Conservation (phyloP, 2,329 filamentous ascomycete species). For the Aureobasidium sp. region DNA sequence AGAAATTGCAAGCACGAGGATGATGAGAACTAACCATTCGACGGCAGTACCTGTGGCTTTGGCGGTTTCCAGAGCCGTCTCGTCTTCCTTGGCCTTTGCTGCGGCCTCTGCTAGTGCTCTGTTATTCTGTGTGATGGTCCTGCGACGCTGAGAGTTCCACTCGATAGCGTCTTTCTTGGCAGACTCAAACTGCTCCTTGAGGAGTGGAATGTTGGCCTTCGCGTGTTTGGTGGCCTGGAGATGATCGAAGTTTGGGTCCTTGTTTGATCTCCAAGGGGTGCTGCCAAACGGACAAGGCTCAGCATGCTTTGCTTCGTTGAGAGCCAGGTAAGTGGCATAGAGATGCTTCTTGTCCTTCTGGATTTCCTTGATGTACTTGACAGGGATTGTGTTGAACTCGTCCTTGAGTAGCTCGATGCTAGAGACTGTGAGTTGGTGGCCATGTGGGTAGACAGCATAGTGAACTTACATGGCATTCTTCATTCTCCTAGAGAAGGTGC, state of each 20-base stretch:
- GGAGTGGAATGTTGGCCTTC: not conserved
- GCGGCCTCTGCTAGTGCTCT: slow-evolving; percentile 19
- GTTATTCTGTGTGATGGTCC: slow-evolving; percentile 16
- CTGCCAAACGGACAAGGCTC: slow-evolving; percentile 1
- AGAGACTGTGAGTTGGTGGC: not conserved
- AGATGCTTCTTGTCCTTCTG: slow-evolving; percentile 26
- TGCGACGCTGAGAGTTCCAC: slow-evolving; percentile 16
- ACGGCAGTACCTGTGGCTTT: slow-evolving; percentile 42
- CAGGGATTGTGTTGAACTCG: slow-evolving; percentile 32
- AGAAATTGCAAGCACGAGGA: not conserved
- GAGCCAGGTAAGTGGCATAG: slow-evolving; percentile 29
- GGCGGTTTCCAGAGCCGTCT: slow-evolving; percentile 26
- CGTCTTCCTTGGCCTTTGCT: not conserved
- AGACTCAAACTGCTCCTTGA: slow-evolving; percentile 27
- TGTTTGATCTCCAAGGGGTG: not conserved
- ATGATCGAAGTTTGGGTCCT: not conserved
- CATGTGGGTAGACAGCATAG: too few species aligned
- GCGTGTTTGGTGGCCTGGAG: not conserved
- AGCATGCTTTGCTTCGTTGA: slow-evolving; percentile 19
- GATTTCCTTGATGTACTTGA: slow-evolving; percentile 26
- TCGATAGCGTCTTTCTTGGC: slow-evolving; percentile 22
- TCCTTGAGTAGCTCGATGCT: slow-evolving; percentile 28
- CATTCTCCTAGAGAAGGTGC: slow-evolving; percentile 14
- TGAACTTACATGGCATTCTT: slow-evolving; percentile 6
- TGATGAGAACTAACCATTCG: slow-evolving; percentile 42